These are phyloP conservation scores for Chlamydomonas sp. DNA, from an alignment of 139 green algal genomes.

Conservation along the genomic window DNA sequence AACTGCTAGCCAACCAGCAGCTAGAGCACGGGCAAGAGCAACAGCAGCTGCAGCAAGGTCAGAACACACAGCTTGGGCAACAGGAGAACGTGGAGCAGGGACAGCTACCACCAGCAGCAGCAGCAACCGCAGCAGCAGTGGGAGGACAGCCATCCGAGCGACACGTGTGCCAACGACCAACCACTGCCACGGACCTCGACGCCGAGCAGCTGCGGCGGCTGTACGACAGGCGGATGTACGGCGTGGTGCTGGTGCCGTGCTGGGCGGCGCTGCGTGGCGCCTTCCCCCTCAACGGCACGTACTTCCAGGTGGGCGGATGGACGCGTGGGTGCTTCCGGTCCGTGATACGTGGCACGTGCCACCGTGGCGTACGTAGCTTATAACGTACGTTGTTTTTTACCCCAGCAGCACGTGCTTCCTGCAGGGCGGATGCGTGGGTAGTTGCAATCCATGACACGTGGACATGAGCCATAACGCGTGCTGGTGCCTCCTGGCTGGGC, in stretches of 20 bases:
- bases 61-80: neutral
- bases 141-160: too few species aligned
- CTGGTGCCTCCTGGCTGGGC: neutral
- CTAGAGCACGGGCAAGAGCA: neutral
- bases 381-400: too few species aligned
- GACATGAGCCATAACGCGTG: neutral
- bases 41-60: neutral
- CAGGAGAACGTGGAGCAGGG: slow-evolving; percentile 10
- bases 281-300: slow-evolving; percentile 89
- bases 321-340: neutral
- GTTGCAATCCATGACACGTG: neutral
- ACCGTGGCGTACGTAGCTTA: neutral
- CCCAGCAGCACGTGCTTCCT: neutral
- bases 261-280: slow-evolving; percentile 56
- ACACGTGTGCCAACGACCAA: too few species aligned
- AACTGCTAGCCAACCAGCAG: too few species aligned
- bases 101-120: too few species aligned
- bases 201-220: neutral
- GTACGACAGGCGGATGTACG: slow-evolving; percentile 28
- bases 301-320: slow-evolving; percentile 76
- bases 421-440: neutral
- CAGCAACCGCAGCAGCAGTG: neutral
- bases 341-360: neutral
- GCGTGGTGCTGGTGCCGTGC: slow-evolving; percentile 68
- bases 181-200: neutral